Base-by-base conservation (phyloP, 805 yeast genomes). In the Pichia kluyveri region DNA sequence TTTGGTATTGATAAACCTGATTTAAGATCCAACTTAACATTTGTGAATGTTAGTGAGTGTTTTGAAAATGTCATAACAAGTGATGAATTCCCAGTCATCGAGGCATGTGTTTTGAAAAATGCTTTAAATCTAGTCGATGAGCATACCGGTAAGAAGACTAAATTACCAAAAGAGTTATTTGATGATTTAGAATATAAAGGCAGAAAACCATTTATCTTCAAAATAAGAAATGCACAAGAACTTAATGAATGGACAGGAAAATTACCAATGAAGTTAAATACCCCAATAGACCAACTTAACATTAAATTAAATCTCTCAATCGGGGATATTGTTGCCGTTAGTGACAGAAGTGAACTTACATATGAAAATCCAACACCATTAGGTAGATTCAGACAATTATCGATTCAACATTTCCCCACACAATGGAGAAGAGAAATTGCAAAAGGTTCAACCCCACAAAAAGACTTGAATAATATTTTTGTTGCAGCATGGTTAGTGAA, bases 1-100 rank as follows among this genome's bases (percentile, higher is more conserved):
- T 93, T 80, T 59, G 99, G 99, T 15, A 85, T 90, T 45, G 99
- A 93, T 61, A 93, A 93, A 62, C 99, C 99, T 0, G 98, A 93
- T 63, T 66, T 93, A 54, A 72, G 97, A 51, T 82, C 85, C 0
- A 60, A 68, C 1, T 54, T 87, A 32, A 60, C 70, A 34, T 76
- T 88, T 40, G 49, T 57, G 1, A 71, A 77, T 47, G 53, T 88
- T n/a, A 65, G 76, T 1, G 62, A 61, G 5, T 69, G 57, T 47
- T 63, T 62, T 38, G 72, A 74, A 23, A 59, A 51, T 0, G 54
- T 52, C 19, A 60, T 70, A 2, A 57, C 58, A 15, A 50, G 50
- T 15, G 62, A 69, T 8, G 63, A 75, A 27, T 91, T 80, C 59
- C 83, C 87, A 0, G 78, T 86, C 1, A 70, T 86, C 28, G 99